Conservation (phyloP, 2,329 filamentous ascomycete species). For the Aspergillus sp. region DNA sequence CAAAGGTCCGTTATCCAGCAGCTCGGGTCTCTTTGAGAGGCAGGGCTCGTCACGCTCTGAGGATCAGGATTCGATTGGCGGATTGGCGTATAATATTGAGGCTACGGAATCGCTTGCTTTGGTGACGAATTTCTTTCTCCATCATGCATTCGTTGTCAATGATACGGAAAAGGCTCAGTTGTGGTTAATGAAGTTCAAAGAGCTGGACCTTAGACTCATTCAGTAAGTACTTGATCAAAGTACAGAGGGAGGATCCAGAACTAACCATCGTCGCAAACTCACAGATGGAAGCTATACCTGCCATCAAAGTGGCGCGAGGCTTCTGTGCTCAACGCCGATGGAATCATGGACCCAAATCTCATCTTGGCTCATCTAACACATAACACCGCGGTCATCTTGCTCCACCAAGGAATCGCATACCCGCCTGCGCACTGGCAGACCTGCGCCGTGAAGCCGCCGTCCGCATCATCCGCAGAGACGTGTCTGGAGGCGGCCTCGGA, state of each 20-base stretch:
- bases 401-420: conserved; percentile 50
- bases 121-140: conserved; percentile 37
- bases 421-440: conserved; percentile 31
- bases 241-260: too few relatives aligned
- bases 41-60: background rate
- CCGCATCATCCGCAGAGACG: conserved; percentile 49
- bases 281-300: conserved; percentile 29
- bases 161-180: conserved; percentile 29
- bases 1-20: conserved; percentile 7
- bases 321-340: conserved; percentile 33
- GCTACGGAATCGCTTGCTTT: conserved; percentile 36
- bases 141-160: conserved; percentile 30
- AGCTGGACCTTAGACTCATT: conserved; percentile 30
- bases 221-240: conserved; percentile 4
- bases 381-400: conserved; percentile 50
- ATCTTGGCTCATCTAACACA: conserved; percentile 52
- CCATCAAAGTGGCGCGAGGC: conserved; percentile 32
- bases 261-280: too few relatives aligned
- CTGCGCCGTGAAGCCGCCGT: conserved; percentile 41
- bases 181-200: conserved; percentile 34
- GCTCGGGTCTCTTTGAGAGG: background rate
- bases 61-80: conserved; percentile 18
- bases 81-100: conserved; percentile 23
- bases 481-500: conserved; percentile 50
- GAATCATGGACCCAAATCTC: conserved; percentile 50